Evolutionary conservation across 2,329 filamentous ascomycete species (phyloP).

Genomic region (Fusarium napiforme): DNA sequence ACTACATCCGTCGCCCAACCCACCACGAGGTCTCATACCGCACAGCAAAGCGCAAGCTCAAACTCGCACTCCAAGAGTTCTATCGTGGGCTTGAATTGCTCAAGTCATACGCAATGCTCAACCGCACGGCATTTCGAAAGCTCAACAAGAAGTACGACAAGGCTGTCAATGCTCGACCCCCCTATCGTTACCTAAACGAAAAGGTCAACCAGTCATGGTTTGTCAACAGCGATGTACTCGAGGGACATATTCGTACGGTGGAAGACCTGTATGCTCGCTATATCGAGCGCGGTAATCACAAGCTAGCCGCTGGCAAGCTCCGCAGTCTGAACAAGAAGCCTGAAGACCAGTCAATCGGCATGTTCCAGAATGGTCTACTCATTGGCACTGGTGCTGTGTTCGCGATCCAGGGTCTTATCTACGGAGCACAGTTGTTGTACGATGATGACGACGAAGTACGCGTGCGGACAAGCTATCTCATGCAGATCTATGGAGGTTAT

Average conservation of each 20-base stretch:
- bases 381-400: conserved; percentile 76
- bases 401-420: conserved; percentile 71
- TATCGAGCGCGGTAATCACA: conserved; percentile 93
- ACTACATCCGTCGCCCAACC: conserved; percentile 63
- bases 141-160: conserved; percentile 99
- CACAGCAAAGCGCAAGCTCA: conserved; percentile 90
- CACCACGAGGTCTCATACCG: conserved; percentile 78
- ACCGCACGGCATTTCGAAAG: conserved; percentile 93
- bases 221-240: conserved; percentile 86
- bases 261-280: conserved; percentile 96
- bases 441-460: conserved; percentile 60
- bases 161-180: conserved; percentile 79
- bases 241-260: conserved; percentile 80
- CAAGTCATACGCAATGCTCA: conserved; percentile 90
- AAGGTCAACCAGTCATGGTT: conserved; percentile 93
- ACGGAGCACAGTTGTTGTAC: conserved; percentile 65
- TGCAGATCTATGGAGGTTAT: conserved; percentile 94
- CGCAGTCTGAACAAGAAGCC: conserved; percentile 74
- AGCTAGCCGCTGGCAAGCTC: conserved; percentile 88
- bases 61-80: conserved; percentile 90
- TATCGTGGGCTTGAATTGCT: conserved; percentile 91
- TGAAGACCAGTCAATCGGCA: conserved; percentile 65
- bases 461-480: conserved; percentile 71
- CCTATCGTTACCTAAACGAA: conserved; percentile 86
- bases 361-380: conserved; percentile 72